Percentiles rank a stretch among this genome's conserved stretches.
Evolutionary conservation across 192 early-diverging fungal genomes (phyloP).

Genomic region (Rhizophlyctis rosea): DNA sequence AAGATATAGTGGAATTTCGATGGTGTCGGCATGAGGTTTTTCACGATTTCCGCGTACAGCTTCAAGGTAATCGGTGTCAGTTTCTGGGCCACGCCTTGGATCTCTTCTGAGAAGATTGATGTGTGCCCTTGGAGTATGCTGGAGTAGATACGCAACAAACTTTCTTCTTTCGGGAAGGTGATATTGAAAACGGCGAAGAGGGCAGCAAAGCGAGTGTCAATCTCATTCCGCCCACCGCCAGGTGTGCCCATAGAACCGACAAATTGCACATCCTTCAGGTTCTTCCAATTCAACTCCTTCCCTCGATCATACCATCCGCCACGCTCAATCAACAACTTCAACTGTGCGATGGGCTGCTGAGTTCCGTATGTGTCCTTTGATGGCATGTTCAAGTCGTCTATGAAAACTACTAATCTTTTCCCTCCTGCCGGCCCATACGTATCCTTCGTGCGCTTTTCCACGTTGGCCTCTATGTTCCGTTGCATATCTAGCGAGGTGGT

Average conservation of each 20-base stretch:
- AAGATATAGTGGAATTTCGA: conserved; percentile 66
- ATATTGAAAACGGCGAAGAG: conserved; percentile 61
- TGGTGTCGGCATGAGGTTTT: conserved; percentile 58
- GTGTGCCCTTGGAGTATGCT: conserved; percentile 55
- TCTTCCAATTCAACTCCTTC: conserved; percentile 63
- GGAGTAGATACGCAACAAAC: conserved; percentile 50
- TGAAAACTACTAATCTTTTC: conserved; percentile 51
- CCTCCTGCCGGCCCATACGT: conserved; percentile 57
- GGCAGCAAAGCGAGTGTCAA: conserved; percentile 56
- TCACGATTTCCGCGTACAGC: conserved; percentile 51
- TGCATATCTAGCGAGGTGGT: conserved; percentile 60
- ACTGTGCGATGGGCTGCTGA: conserved; percentile 59
- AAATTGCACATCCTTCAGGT: conserved; percentile 59
- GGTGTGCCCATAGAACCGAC: conserved; percentile 61
- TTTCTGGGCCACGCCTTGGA: conserved; percentile 35
- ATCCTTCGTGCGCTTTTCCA: conserved; percentile 62
- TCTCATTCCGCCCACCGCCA: conserved; percentile 60
- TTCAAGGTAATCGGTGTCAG: conserved; percentile 49
- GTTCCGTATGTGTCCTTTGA: conserved; percentile 63
- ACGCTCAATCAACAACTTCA: conserved; percentile 58
- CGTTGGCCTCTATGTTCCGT: conserved; percentile 57
- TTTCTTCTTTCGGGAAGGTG: conserved; percentile 56
- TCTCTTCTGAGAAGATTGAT: conserved; percentile 43
- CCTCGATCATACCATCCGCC: conserved; percentile 59
- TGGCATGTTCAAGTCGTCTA: conserved; percentile 64